Conservation (phyloP, 345 rosid genomes). For the Mercurialis annua region DNA sequence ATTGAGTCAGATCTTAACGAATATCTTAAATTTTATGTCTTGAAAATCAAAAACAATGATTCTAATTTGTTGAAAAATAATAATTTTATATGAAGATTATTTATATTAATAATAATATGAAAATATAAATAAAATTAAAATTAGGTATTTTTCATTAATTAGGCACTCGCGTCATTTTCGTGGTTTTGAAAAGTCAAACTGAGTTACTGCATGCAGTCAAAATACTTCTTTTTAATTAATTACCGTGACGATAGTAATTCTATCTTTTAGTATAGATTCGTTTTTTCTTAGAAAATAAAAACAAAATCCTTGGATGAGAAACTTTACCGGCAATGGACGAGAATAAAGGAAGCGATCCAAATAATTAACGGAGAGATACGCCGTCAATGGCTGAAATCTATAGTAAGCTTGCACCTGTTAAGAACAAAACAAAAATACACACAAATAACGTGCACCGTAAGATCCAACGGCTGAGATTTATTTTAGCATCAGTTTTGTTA, state of each 20-base stretch:
- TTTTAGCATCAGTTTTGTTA: neutral
- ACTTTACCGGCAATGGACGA: slow-evolving; percentile 68
- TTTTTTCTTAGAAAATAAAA: neutral
- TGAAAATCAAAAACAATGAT: too few species aligned
- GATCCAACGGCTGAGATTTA: slow-evolving; percentile 13
- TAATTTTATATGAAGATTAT: neutral
- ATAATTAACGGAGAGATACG: slow-evolving; percentile 94
- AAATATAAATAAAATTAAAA: neutral
- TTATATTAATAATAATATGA: neutral
- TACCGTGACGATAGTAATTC: slow-evolving; percentile 15
- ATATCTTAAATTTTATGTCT: too few species aligned
- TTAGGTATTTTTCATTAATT: neutral
- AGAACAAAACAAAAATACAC: neutral
- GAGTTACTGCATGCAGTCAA: slow-evolving; percentile 24
- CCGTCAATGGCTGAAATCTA: slow-evolving; percentile 85
- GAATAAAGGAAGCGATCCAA: slow-evolving; percentile 81
- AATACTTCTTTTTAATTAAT: slow-evolving; percentile 18
- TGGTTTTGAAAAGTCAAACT: slow-evolving; percentile 44
- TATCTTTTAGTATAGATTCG: too few species aligned
- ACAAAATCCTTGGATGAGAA: slow-evolving; percentile 3
- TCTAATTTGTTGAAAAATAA: neutral
- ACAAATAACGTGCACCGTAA: neutral
- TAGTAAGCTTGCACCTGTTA: slow-evolving; percentile 66
- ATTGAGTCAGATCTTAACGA: too few species aligned
- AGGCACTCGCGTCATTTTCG: slow-evolving; percentile 28